Conservation (phyloP, 1,284 basidiomycete species). For the Fomitopsis pinicola region DNA sequence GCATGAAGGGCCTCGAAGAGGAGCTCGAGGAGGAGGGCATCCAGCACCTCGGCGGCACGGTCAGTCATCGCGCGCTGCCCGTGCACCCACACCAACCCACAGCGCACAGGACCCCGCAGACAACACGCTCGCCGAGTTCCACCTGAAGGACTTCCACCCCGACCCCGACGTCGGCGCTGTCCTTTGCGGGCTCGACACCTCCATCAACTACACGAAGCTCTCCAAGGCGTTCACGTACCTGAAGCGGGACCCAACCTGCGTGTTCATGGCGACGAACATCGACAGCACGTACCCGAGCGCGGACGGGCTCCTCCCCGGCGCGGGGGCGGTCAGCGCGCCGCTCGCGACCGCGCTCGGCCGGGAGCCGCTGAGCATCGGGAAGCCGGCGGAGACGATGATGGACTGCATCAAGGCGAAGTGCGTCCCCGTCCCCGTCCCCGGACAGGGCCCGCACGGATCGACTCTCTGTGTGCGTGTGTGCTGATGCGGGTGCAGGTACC, state of each 20-base stretch:
- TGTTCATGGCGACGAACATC: constrained; percentile 91
- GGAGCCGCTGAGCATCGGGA: constrained; percentile 82
- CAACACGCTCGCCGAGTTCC: constrained; percentile 70
- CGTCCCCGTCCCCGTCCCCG: constrained; percentile 17
- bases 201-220: constrained; percentile 89
- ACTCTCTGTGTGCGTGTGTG: neutral
- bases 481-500: constrained; percentile 49
- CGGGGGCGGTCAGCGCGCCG: constrained; percentile 83
- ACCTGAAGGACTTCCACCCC: constrained; percentile 63
- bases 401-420: constrained; percentile 96
- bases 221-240: constrained; percentile 94
- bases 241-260: constrained; percentile 70
- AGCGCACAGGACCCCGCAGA: constrained; percentile 73
- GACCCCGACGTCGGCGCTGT: constrained; percentile 88
- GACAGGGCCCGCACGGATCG: neutral
- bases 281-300: constrained; percentile 87
- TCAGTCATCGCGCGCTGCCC: constrained; percentile 30
- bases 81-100: neutral
- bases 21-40: constrained; percentile 87
- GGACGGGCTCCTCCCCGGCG: constrained; percentile 81
- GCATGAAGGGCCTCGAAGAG: constrained; percentile 90
- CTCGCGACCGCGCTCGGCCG: constrained; percentile 71
- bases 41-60: constrained; percentile 81
- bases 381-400: constrained; percentile 89
- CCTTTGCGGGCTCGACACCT: constrained; percentile 80